Evolutionary conservation across 78 protist species (phyloP), one percentile per base, ranked within the genome.

Genomic region (Tieghemostelium lacteum): DNA sequence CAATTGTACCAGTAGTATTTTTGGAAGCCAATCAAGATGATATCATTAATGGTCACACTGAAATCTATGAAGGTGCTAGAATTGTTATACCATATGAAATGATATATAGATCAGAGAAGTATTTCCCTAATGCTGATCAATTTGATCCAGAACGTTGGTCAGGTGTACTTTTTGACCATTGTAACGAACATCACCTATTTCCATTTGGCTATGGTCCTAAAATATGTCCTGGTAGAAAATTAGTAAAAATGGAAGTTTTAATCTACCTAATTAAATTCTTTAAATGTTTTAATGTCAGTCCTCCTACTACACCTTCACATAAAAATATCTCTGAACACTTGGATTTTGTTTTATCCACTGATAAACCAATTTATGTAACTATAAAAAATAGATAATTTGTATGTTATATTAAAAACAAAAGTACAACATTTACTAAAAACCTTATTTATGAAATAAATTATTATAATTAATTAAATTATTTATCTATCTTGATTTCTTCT

Each of bases 161-260:
- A 3, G 74, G 74, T 24, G 57, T 67, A 10, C 7, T n/a, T 8
- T 5, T 67, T 42, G 74, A 67, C 22, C 37, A 36, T n/a, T 67
- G 74, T n/a, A 39, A n/a, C 2, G 60, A 67, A 3, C 19, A 24
- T 20, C 24, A 37, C 1, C 57, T 67, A 10, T 67, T 42, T 10
- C 54, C 74, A 8, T 67, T 45, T 42, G 54, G 60, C 37, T 67
- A 67, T 8, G 74, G 74, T 24, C 74, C 74, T 6, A 39, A 50
- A 42, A 67, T 67, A 57, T 67, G 74, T n/a, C 74, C 74, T 42
- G 74, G 74, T 42, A 34, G 58, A 19, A 67, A 26, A 36, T 17
- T 67, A 36, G 54, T 45, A 26, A 34, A 40, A n/a, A 37, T 42
- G 5, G 58, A 67, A 24, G 14, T 67, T 34, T 6, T 67, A 24